Evolutionary conservation across 2,329 filamentous ascomycete genomes (phyloP), one percentile per base, ranked within the genome.

Genomic region (Phyllosticta citribraziliensis): DNA sequence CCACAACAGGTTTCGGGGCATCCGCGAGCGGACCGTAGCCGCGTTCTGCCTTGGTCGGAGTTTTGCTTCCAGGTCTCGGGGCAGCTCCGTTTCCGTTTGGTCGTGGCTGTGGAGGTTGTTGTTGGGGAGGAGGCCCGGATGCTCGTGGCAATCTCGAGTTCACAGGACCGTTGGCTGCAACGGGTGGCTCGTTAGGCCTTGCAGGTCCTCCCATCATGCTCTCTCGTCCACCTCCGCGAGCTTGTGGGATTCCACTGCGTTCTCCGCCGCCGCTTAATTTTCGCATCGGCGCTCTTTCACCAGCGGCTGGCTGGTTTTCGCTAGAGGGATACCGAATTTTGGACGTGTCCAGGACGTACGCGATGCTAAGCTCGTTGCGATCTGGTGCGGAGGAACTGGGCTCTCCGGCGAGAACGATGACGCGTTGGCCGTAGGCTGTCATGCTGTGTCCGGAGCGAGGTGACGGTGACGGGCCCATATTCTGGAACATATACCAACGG

Each of bases 401-500:
- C 74, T 99, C 95, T 65, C 94, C 94, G 47, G 90, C 95, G 33
- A 97, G 80, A 51, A 97, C 90, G 55, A 97, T 87, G 64, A 99
- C 87, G 63, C 92, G 89, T 73, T 96, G 97, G 30, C 90, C 91
- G 64, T 93, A 90, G 2, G 91, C 87, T 2, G 94, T 97, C 94
- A 99, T 97, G 73, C 91, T 97, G 73, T 99, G 94, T 1, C 94
- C 94, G 17, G 93, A 97, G 63, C 94, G 84, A 33, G 94, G 87
- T 2, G 92, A 97, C 0, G 94, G 94, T 1, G 92, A 95, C 2
- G 92, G 92, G 0, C 94, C 94, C 94, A 99, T 99, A 71, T 99
- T 99, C 71, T 99, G 94, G 75, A 99, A 99, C 40, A 94, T 99
- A 73, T 97, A 99, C 94, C 94, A 99, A 63, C 94, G 85, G 65